These are phyloP conservation scores for Cornus florida DNA, from an alignment of 148 eudicot species.

Conservation along the genomic window DNA sequence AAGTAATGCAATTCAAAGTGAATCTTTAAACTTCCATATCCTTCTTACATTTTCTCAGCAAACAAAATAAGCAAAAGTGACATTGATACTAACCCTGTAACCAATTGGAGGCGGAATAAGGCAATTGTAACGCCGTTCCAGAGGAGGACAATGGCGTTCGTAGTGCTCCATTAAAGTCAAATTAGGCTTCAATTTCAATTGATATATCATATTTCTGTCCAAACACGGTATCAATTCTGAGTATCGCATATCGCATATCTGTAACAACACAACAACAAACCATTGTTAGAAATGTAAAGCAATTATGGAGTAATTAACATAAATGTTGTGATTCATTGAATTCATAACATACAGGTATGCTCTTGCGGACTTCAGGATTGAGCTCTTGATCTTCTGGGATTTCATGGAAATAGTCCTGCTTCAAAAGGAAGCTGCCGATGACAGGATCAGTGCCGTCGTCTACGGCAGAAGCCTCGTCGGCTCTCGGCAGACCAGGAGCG, in stretches of 20 bases:
- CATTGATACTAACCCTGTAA: conserved; percentile 40
- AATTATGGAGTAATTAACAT: neutral
- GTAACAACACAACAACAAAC: conserved; percentile 10
- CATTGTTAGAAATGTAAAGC: neutral
- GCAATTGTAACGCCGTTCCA: conserved; percentile 46
- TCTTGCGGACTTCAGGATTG: conserved; percentile 47
- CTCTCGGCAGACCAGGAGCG: conserved; percentile 34
- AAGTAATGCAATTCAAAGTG: neutral
- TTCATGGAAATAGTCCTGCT: conserved; percentile 22
- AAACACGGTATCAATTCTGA: conserved; percentile 68
- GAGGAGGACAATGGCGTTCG: conserved; percentile 58
- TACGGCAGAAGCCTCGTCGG: conserved; percentile 15
- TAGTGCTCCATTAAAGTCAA: conserved; percentile 56
- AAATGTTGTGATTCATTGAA: neutral
- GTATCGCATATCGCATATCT: conserved; percentile 64
- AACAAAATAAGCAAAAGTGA: conserved; percentile 3
- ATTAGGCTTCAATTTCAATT: conserved; percentile 41
- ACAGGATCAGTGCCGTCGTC: conserved; percentile 49
- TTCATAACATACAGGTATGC: conserved; percentile 46
- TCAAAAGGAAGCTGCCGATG: conserved; percentile 23
- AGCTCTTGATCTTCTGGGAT: conserved; percentile 33
- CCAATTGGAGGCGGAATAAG: conserved; percentile 59
- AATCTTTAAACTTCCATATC: neutral
- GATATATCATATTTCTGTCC: conserved; percentile 49
- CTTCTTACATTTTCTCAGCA: neutral